Base-by-base conservation (phyloP, 306 rosid species). In the Begonia loranthoides region DNA sequence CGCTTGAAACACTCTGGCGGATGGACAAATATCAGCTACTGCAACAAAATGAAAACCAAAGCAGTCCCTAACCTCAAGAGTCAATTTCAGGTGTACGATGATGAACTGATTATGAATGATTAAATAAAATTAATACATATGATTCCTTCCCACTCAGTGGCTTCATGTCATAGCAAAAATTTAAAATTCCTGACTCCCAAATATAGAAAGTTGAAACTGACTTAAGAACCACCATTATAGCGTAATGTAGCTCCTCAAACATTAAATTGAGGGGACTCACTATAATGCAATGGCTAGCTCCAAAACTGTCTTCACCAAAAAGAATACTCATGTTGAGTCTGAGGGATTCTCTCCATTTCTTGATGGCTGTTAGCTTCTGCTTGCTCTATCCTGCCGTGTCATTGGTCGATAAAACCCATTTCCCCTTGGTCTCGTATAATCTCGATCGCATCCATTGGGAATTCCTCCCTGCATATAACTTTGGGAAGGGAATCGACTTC, bases 321-420 rank as follows among this genome's bases (percentile, higher is more conserved):
- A 34, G 48, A 16, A 67, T 65, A 5, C 36, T 28, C 36, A 69
- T 58, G 75, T 36, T 45, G 66, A 71, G 58, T 79, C 90, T 1
- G 69, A 60, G 28, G 57, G 74, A 71, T 62, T 77, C 65, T 69
- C 78, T 34, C 78, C 84, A 13, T 59, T 79, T 77, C 90, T 66
- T 50, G 82, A 65, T 52, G 64, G 41, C 52, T 77, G 87, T 24
- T 77, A 60, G 34, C 78, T 75, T 47, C 79, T 55, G 69, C 61
- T 73, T 38, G 60, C 86, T 47, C 74, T 76, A 54, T 84, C 93
- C 61, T 75, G 84, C 38, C 89, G 70, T 7, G 48, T 54, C 44
- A 66, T 67, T 2, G 95, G 87, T 51, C 87, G 75, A 57, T 85
- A 85, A 67, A 67, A 79, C 64, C 97, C 95, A 54, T 82, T 85